phyloP scores from a whole-genome alignment of 2,329 filamentous ascomycete species.

The Fusarium falciforme region DNA sequence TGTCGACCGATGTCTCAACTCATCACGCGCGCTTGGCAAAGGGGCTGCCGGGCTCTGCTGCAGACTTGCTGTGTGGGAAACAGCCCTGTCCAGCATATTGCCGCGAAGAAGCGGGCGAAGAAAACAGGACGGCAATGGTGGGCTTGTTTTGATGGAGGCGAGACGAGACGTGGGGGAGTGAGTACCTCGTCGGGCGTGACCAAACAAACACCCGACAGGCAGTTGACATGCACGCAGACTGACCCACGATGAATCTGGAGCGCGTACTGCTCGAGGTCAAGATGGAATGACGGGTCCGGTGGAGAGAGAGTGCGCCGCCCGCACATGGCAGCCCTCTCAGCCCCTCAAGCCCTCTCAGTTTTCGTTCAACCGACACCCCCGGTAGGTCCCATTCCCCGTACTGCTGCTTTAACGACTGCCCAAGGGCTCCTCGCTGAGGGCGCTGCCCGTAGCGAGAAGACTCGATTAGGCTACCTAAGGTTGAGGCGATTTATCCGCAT shows the following conservation, averaged over 20 bases:
- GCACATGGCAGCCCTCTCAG: constrained; percentile 33
- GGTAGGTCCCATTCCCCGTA: constrained; percentile 20
- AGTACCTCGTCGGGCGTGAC: neutral
- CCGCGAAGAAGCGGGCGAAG: constrained; percentile 17
- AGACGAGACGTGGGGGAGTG: neutral
- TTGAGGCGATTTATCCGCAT: constrained; percentile 34
- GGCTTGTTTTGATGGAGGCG: neutral
- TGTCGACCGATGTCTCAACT: constrained; percentile 32
- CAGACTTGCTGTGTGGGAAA: constrained; percentile 28
- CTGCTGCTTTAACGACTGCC: constrained; percentile 23
- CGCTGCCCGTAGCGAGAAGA: constrained; percentile 36
- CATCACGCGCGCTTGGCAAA: constrained; percentile 28
- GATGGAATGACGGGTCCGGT: constrained; percentile 29
- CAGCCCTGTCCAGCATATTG: constrained; percentile 16
- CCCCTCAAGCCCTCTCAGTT: constrained; percentile 18
- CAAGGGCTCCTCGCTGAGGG: constrained; percentile 40
- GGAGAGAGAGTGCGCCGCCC: constrained; percentile 32
- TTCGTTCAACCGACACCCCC: constrained; percentile 19
- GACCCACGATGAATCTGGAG: constrained; percentile 1
- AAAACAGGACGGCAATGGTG: constrained; percentile 15
- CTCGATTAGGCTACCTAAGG: constrained; percentile 18
- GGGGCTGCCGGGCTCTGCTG: constrained; percentile 21
- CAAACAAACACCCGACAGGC: neutral
- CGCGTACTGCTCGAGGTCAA: constrained; percentile 7
- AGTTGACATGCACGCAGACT: neutral